Percentiles rank a stretch among this genome's conserved stretches.
Evolutionary conservation across 768 basidiomycete genomes (phyloP).

Genomic region (Kwoniella mangroviensis): DNA sequence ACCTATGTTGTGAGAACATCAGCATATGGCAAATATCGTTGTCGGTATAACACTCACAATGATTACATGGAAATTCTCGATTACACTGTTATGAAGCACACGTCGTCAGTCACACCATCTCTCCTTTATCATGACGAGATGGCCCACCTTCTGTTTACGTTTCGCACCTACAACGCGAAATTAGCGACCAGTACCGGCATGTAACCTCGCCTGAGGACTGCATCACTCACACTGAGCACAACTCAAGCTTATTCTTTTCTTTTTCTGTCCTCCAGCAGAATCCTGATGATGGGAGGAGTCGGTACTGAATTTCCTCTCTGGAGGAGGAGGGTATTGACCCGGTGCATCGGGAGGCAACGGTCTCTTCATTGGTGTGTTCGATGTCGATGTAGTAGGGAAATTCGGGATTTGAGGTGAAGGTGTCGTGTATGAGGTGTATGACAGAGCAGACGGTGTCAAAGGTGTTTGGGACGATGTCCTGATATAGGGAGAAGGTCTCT

Average conservation of each 20-base stretch:
- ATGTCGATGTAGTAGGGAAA: conserved; percentile 6
- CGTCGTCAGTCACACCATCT: neutral
- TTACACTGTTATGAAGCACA: conserved; percentile 47
- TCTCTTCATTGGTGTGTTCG: conserved; percentile 27
- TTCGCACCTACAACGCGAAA: conserved; percentile 44
- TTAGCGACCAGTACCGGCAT: neutral
- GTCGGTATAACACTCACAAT: conserved; percentile 42
- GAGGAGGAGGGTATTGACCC: conserved; percentile 14
- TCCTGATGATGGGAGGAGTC: conserved; percentile 21
- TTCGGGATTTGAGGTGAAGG: conserved; percentile 21
- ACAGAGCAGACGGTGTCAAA: conserved; percentile 18
- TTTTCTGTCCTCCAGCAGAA: conserved; percentile 30
- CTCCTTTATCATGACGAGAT: neutral
- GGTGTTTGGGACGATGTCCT: conserved; percentile 25
- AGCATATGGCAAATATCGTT: too few species aligned
- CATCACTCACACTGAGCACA: conserved; percentile 48
- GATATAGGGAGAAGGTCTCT: conserved; percentile 18
- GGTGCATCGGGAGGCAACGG: conserved; percentile 14
- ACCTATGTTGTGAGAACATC: conserved; percentile 27
- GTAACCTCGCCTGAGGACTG: neutral
- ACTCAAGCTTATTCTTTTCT: conserved; percentile 53
- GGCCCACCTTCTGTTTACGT: conserved; percentile 51
- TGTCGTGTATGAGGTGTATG: conserved; percentile 16
- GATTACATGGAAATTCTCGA: conserved; percentile 56
- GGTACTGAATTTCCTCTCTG: conserved; percentile 34